phyloP scores from a whole-genome alignment of 257 asterid species.

The Przewalskia tangutica region DNA sequence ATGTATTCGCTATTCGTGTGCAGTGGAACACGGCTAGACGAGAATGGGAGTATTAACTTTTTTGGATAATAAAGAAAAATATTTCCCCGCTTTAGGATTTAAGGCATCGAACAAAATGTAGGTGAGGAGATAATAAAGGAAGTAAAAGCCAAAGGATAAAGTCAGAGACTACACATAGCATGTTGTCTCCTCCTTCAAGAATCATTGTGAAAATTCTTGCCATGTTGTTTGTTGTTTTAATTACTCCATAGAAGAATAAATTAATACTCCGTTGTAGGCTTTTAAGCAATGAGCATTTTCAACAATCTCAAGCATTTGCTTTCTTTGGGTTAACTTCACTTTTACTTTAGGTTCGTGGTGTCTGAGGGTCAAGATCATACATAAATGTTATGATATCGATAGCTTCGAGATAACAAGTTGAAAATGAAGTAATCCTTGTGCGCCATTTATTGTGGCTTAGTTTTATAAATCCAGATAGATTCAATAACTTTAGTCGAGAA shows the following conservation, averaged over 20 bases:
- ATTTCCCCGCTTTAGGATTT: neutral
- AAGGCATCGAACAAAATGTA: constrained; percentile 21
- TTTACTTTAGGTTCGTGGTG: neutral
- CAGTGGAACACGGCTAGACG: too few relatives aligned
- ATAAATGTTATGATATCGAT: neutral
- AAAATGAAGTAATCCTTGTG: neutral
- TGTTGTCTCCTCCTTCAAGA: neutral
- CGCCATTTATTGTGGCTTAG: neutral
- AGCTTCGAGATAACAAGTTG: neutral
- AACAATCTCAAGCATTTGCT: neutral
- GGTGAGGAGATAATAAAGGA: neutral
- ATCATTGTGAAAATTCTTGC: neutral
- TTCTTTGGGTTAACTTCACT: neutral
- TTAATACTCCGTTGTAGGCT: neutral
- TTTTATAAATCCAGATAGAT: neutral
- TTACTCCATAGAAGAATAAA: neutral
- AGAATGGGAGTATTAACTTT: neutral
- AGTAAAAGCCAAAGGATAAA: constrained; percentile 8
- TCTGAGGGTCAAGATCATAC: neutral
- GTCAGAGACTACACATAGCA: constrained; percentile 5
- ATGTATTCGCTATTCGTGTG: too few relatives aligned
- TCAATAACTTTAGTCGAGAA: neutral
- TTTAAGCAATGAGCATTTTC: neutral
- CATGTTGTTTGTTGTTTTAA: neutral
- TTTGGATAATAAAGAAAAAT: constrained; percentile 12